Conservation (phyloP, 2,329 filamentous ascomycete genomes). For the Trichoderma sp. region DNA sequence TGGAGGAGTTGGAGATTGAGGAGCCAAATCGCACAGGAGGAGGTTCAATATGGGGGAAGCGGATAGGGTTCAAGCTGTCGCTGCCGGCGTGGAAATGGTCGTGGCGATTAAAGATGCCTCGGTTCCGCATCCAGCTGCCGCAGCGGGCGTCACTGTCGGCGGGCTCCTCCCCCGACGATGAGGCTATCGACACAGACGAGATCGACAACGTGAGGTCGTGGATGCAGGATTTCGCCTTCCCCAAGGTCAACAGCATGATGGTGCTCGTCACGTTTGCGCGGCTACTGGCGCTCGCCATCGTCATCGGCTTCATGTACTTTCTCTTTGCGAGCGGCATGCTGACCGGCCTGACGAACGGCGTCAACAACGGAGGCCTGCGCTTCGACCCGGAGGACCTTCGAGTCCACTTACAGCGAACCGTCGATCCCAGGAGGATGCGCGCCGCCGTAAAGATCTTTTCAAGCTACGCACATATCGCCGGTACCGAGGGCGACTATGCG, state of each 20-base stretch:
- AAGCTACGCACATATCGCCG: slow-evolving; percentile 85
- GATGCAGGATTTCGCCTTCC: slow-evolving; percentile 38
- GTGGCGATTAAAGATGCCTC: slow-evolving; percentile 58
- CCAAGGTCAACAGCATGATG: slow-evolving; percentile 48
- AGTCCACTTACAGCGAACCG: slow-evolving; percentile 70
- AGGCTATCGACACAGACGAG: slow-evolving; percentile 29
- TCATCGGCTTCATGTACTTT: slow-evolving; percentile 78
- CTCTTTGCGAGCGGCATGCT: slow-evolving; percentile 87
- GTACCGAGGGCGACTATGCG: slow-evolving; percentile 89
- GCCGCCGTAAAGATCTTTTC: slow-evolving; percentile 78
- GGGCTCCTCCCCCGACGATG: slow-evolving; percentile 28
- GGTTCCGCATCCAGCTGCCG: slow-evolving; percentile 54
- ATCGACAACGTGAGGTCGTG: slow-evolving; percentile 37
- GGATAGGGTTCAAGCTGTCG: slow-evolving; percentile 57
- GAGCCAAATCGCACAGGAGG: slow-evolving; percentile 58
- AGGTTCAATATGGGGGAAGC: slow-evolving; percentile 57
- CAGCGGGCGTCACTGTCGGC: slow-evolving; percentile 40
- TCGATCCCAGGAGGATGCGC: slow-evolving; percentile 71
- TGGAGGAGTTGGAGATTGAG: slow-evolving; percentile 87
- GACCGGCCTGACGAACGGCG: slow-evolving; percentile 63
- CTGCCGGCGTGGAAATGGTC: slow-evolving; percentile 60
- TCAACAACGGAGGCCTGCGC: slow-evolving; percentile 63
- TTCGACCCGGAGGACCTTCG: slow-evolving; percentile 86
- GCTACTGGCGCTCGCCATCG: slow-evolving; percentile 72
- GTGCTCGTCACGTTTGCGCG: slow-evolving; percentile 69